These are phyloP conservation scores for Fusarium nematophilum DNA, from an alignment of 2,329 filamentous ascomycete genomes.

Conservation along the genomic window DNA sequence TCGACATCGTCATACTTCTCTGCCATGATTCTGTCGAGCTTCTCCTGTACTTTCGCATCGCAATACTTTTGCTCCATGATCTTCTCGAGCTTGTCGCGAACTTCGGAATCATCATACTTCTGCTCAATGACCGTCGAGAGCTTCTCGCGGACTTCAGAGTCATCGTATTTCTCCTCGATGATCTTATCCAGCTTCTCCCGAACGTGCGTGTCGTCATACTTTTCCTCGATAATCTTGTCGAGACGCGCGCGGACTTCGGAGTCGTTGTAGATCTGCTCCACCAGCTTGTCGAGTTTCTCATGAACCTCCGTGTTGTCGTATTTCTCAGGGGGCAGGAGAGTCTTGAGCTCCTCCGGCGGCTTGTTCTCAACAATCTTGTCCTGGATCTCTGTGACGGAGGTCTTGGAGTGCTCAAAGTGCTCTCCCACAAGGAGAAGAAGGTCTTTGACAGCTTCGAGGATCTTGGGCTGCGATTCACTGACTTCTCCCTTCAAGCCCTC, in stretches of 20 bases:
- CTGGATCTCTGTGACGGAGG: slow-evolving; percentile 66
- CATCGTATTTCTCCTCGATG: slow-evolving; percentile 45
- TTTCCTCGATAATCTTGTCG: slow-evolving; percentile 51
- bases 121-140: slow-evolving; percentile 52
- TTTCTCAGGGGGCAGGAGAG: slow-evolving; percentile 68
- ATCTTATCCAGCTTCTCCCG: slow-evolving; percentile 64
- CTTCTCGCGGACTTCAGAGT: slow-evolving; percentile 45
- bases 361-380: slow-evolving; percentile 72
- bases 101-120: slow-evolving; percentile 67
- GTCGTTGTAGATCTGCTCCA: slow-evolving; percentile 43
- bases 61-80: slow-evolving; percentile 74
- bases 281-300: slow-evolving; percentile 46
- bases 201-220: slow-evolving; percentile 65
- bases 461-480: slow-evolving; percentile 86
- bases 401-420: slow-evolving; percentile 89
- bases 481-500: slow-evolving; percentile 82
- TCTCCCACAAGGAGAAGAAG: slow-evolving; percentile 84
- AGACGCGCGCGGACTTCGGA: slow-evolving; percentile 46
- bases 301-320: slow-evolving; percentile 49
- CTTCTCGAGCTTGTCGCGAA: slow-evolving; percentile 51
- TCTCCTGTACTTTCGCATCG: slow-evolving; percentile 55
- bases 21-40: slow-evolving; percentile 58
- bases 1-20: slow-evolving; percentile 41
- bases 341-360: slow-evolving; percentile 64
- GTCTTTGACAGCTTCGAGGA: slow-evolving; percentile 86